phyloP scores from a whole-genome alignment of 495 filamentous ascomycete genomes.

The Aspergillus cristatus region DNA sequence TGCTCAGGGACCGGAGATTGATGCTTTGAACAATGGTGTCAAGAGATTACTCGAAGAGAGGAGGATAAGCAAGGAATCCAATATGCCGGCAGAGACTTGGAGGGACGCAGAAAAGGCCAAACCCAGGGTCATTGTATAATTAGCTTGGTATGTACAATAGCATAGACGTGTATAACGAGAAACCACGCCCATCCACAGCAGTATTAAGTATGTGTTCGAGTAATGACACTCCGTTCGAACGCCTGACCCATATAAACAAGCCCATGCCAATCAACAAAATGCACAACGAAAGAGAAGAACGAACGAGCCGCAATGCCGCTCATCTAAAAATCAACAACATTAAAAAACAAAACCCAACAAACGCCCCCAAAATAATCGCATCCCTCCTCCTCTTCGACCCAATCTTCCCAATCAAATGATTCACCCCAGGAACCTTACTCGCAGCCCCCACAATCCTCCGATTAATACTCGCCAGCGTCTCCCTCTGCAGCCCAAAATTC shows the following conservation, averaged over 20 bases:
- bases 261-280: neutral
- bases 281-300: conserved; percentile 4
- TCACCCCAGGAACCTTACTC: conserved; percentile 85
- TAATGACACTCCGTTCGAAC: too few relatives aligned
- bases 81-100: conserved; percentile 13
- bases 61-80: conserved; percentile 18
- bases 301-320: conserved; percentile 5
- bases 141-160: conserved; percentile 16
- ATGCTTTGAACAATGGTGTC: conserved; percentile 59
- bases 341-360: conserved; percentile 87
- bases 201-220: too few relatives aligned
- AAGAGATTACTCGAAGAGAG: conserved; percentile 57
- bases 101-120: conserved; percentile 5
- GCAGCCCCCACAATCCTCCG: conserved; percentile 80
- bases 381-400: conserved; percentile 92
- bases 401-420: conserved; percentile 86
- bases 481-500: conserved; percentile 76
- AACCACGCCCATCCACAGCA: neutral
- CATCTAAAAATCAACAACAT: conserved; percentile 76
- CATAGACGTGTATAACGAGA: neutral
- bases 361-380: conserved; percentile 81
- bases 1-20: conserved; percentile 58
- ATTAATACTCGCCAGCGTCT: conserved; percentile 79
- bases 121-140: conserved; percentile 13
- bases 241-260: neutral